Percentiles rank a stretch among this genome's conserved stretches.
phyloP scores from a whole-genome alignment of 1,139 yeast species.

The Geotrichum histeridarum region DNA sequence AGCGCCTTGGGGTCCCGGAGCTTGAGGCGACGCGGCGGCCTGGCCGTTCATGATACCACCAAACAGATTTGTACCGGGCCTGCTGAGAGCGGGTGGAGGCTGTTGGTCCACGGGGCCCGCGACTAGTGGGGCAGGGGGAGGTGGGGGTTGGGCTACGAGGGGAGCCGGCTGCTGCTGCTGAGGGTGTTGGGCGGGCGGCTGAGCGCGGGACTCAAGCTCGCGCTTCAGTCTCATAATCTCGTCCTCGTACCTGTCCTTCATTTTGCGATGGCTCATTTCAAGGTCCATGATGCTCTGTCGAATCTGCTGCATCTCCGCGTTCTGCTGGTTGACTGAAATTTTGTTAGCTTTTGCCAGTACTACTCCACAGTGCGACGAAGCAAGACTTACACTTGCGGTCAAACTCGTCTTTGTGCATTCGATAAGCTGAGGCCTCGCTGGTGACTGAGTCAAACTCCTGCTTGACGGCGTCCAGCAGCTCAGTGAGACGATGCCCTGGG shows the following conservation, averaged over 20 bases:
- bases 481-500: slow-evolving; percentile 51
- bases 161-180: slow-evolving; percentile 16
- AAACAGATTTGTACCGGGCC: slow-evolving; percentile 33
- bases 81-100: slow-evolving; percentile 33
- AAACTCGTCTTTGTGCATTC: slow-evolving; percentile 89
- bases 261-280: slow-evolving; percentile 89
- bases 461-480: slow-evolving; percentile 84
- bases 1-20: neutral
- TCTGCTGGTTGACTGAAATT: slow-evolving; percentile 64
- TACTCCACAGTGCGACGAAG: neutral
- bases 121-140: too few species aligned
- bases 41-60: slow-evolving; percentile 37
- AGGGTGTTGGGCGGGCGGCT: slow-evolving; percentile 26
- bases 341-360: neutral
- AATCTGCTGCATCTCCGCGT: slow-evolving; percentile 90
- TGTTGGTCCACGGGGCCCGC: slow-evolving; percentile 14
- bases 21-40: slow-evolving; percentile 19
- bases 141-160: too few species aligned
- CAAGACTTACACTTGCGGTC: slow-evolving; percentile 57
- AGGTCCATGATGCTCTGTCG: slow-evolving; percentile 90
- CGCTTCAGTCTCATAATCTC: slow-evolving; percentile 81
- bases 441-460: slow-evolving; percentile 85
- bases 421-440: slow-evolving; percentile 79
- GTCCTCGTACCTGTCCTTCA: slow-evolving; percentile 93
- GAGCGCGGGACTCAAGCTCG: slow-evolving; percentile 61